Evolutionary conservation across 75 land plant species (phyloP), one percentile per base, ranked within the genome.

Genomic region (Sequoiadendron giganteum): DNA sequence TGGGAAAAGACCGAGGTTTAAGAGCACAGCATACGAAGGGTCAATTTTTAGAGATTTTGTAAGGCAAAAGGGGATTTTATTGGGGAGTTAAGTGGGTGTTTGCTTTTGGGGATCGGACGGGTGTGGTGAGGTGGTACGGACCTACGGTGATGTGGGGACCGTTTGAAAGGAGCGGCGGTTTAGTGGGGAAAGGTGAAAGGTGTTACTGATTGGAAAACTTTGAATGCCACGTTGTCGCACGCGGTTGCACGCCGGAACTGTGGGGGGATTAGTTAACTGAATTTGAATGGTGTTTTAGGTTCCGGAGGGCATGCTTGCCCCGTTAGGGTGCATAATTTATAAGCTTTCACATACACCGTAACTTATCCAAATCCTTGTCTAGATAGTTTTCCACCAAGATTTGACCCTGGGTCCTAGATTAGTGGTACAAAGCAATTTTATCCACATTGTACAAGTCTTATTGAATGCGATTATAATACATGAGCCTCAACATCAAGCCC

Each of bases 51-150:
- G 38, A 34, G 77, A 73, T 73, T 73, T 6, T 73, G 77, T 11
- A 2, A 32, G 15, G 77, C 77, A 10, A 34, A 34, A 34, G 13
- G 76, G 77, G 15, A 32, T 73, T 73, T 10, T 73, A 73, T 73
- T 30, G 38, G 8, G 3, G 2, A 2, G 38, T 73, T 73, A 73
- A 32, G 38, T 32, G 34, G 11, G 2, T 10, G 38, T 73, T 39
- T 30, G 77, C 70, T 65, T 73, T 73, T 30, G 38, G 77, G 38
- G 38, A 73, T 73, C 38, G 77, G 76, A 73, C 77, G 77, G 77
- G 1, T 73, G 77, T 13, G 38, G 13, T 10, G 15, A 10, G 77
- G 0, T 32, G 39, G 77, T 65, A 65, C 70, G 70, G 70, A 65
- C 3, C 25, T 58, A 58, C 61, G 61, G 19, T 58, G 61, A 58